These are phyloP conservation scores for Didymella segeticola DNA, from an alignment of 2,329 filamentous ascomycete species.

Conservation along the genomic window DNA sequence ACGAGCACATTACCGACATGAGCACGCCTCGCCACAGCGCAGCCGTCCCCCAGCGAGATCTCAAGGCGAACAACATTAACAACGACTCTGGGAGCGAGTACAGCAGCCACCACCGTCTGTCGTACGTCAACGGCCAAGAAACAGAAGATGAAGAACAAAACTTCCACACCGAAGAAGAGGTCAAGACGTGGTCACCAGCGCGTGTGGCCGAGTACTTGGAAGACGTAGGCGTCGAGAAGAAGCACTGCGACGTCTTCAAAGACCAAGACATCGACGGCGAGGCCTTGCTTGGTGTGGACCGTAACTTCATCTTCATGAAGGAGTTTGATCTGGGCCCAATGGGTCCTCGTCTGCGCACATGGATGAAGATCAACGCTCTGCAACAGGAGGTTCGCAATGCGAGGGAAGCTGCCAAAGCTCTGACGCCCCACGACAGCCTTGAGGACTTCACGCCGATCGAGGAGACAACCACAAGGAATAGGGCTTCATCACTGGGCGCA, in stretches of 20 bases:
- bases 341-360: slow-evolving; percentile 86
- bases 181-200: slow-evolving; percentile 78
- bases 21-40: slow-evolving; percentile 64
- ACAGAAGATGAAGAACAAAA: slow-evolving; percentile 89
- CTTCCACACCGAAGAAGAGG: slow-evolving; percentile 73
- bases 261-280: slow-evolving; percentile 97
- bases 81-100: slow-evolving; percentile 91
- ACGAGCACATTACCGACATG: slow-evolving; percentile 95
- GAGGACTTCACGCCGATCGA: slow-evolving; percentile 26
- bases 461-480: slow-evolving; percentile 54
- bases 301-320: slow-evolving; percentile 93
- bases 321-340: slow-evolving; percentile 93
- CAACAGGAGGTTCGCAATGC: slow-evolving; percentile 82
- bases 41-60: slow-evolving; percentile 41
- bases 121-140: slow-evolving; percentile 92
- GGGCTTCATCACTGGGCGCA: slow-evolving; percentile 53
- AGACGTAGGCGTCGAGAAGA: slow-evolving; percentile 81
- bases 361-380: slow-evolving; percentile 92
- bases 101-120: slow-evolving; percentile 80
- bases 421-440: slow-evolving; percentile 44
- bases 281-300: slow-evolving; percentile 91
- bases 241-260: slow-evolving; percentile 91
- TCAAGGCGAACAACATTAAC: slow-evolving; percentile 59
- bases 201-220: slow-evolving; percentile 91
- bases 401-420: slow-evolving; percentile 46